Base-by-base conservation (phyloP, 192 early-diverging fungal genomes). In the Phlyctochytrium arcticum region DNA sequence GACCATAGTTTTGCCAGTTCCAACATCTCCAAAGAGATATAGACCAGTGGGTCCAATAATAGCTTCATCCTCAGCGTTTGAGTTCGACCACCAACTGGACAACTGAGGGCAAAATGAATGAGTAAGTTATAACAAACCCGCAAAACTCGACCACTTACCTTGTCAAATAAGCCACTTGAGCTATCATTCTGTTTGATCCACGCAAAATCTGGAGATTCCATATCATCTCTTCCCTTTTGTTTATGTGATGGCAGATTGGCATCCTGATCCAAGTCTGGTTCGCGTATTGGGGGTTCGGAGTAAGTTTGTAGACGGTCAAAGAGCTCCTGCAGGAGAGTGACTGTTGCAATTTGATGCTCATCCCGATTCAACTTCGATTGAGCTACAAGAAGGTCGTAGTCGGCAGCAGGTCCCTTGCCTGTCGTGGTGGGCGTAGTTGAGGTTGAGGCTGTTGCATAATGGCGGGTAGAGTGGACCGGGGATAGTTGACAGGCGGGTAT, bases 1-100 rank as follows among this genome's bases (percentile, higher is more conserved):
- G 9, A 91, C 81, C 76, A 93, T 93, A 0, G 93, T 95, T 62
- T 96, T 98, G 23, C 96, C 96, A 0, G 93, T 94, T 23, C 63
- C 80, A 36, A 81, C 76, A 33, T 67, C 68, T 2, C 80, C 75
- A 48, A 69, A 69, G 35, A 78, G 51, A 60, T 81, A 81, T 4
- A 81, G 70, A 7, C 79, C 75, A 21, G 31, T 65, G 30, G 74
- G 80, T 27, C 70, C 72, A 8, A 15, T n/a, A n/a, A 21, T 44
- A 21, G 21, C 42, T n/a, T 12, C 1, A 44, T n/a, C 21, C 15
- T 44, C 42, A 21, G 0, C 21, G 15, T 44, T 44, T 21, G 15
- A n/a, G 0, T 12, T 21, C 1, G 42, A 21, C 2, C 42, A 21
- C 15, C 15, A 2, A n/a, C 21, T 44, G 42, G 42, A 44, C 15